Base-by-base conservation (phyloP, 257 asterid species). In the Solanum corneliomulleri region DNA sequence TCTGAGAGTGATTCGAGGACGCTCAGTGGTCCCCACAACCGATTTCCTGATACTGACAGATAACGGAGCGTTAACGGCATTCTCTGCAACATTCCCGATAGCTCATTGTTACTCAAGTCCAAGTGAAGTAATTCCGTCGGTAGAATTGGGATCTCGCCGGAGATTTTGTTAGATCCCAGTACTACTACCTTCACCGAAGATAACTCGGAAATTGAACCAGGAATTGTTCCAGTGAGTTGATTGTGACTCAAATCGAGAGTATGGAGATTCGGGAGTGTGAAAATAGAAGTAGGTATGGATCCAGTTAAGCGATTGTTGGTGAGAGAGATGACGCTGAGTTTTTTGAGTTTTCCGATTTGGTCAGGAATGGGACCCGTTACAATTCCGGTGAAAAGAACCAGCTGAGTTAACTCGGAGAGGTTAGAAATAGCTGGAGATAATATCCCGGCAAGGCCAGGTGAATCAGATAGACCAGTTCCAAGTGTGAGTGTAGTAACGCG, bases 181-280 rank as follows among this genome's bases (percentile, higher is more conserved):
- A 93, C 90, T 2, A 95, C 49, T 10, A 95, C 93, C 27, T 85
- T 94, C 29, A 95, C 89, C 31, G 25, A 64, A 18, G 27, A 18
- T 77, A 86, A 18, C 6, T 58, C 71, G 16, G 91, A 37, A 1
- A 91, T 15, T 2, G 90, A 47, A 27, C 89, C 75, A 8, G 96
- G 94, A 12, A 93, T 56, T 7, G 70, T 16, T 9, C 98, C 98
- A 13, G 93, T 83, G 42, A 95, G 91, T 27, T 66, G 91, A 71
- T 95, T 95, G 87, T 87, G 92, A 90, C 98, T 93, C 86, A 95
- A 91, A 91, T 95, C 98, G 31, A 95, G 93, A 5, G 98, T 95
- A 89, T 95, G 98, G 9, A 95, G 96, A 52, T 64, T 88, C 2
- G 92, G 91, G 6, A 95, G 85, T 4, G 74, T 10, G 86, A 91